Conservation (phyloP, 352 stramenopile species). For the Phytophthora citricola region DNA sequence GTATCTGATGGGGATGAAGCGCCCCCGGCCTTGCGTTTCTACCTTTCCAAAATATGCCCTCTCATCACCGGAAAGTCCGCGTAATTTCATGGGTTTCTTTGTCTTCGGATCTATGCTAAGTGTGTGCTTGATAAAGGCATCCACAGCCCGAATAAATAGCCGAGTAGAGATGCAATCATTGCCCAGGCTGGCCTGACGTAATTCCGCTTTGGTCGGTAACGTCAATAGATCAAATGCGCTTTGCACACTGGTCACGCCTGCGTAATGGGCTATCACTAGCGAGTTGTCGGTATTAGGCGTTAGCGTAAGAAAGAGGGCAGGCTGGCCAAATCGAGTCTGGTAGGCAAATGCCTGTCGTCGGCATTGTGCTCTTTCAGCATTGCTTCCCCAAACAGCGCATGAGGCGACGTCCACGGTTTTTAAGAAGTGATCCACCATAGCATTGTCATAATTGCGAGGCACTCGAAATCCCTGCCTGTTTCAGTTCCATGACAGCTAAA, state of each 20-base stretch:
- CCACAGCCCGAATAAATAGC: neutral
- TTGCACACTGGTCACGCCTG: neutral
- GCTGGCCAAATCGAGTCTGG: constrained; percentile 3
- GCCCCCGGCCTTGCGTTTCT: no score
- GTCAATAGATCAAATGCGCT: neutral
- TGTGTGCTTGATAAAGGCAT: neutral
- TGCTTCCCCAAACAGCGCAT: constrained; percentile 11
- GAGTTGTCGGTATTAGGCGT: constrained; percentile 7
- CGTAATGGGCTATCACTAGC: constrained; percentile 6
- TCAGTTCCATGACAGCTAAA: no score
- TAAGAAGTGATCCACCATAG: neutral
- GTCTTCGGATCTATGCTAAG: no score
- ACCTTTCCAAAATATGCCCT: no score
- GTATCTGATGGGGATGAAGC: no score
- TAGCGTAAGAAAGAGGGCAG: constrained; percentile 2
- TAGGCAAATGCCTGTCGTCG: constrained; percentile 5
- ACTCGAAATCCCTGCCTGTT: no score
- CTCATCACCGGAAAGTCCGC: no score
- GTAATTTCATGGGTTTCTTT: no score
- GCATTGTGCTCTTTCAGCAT: constrained; percentile 8
- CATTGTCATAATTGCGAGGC: neutral
- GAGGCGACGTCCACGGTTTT: constrained; percentile 8
- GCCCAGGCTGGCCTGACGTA: neutral
- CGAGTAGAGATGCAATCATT: neutral
- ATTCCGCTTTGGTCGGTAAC: neutral